phyloP scores from a whole-genome alignment of 2,329 filamentous ascomycete genomes.

The Chrysosporium queenslandicum region DNA sequence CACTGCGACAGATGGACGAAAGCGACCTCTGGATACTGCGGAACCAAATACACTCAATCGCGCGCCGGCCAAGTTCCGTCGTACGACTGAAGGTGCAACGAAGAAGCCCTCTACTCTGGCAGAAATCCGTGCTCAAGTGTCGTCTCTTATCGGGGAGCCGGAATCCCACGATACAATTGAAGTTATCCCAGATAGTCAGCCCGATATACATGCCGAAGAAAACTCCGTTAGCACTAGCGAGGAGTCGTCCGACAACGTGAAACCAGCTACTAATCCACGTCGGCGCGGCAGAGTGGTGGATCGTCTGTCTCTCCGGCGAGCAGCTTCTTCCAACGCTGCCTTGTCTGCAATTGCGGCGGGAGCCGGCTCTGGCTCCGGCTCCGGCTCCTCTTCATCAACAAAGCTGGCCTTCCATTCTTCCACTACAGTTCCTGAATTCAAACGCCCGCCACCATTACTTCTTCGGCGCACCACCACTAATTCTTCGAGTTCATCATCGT shows the following conservation, averaged over 20 bases:
- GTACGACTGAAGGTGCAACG: constrained; percentile 45
- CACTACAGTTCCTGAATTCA: constrained; percentile 1
- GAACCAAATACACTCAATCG: constrained; percentile 40
- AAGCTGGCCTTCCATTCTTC: constrained; percentile 12
- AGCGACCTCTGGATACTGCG: constrained; percentile 32
- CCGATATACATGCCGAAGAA: constrained; percentile 28
- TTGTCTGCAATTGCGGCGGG: constrained; percentile 18
- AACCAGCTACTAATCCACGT: constrained; percentile 27
- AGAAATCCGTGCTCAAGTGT: constrained; percentile 75
- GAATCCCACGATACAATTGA: constrained; percentile 28
- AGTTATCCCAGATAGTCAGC: constrained; percentile 2
- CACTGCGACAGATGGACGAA: constrained; percentile 16
- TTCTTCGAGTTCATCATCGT: constrained; percentile 23
- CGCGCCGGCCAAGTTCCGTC: constrained; percentile 52
- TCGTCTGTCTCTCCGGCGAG: constrained; percentile 36
- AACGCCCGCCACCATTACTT: constrained; percentile 7
- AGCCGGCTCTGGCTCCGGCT: neutral
- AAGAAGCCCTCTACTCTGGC: constrained; percentile 64
- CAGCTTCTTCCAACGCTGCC: constrained; percentile 38
- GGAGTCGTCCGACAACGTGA: constrained; percentile 21
- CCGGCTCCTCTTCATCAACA: constrained; percentile 9
- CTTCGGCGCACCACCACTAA: constrained; percentile 24
- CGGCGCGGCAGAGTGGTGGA: constrained; percentile 38
- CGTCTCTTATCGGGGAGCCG: constrained; percentile 61
- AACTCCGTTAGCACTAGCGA: constrained; percentile 41